Evolutionary conservation across 2,329 filamentous ascomycete species (phyloP), one percentile per base, ranked within the genome.

Genomic region (Aspergillus sp.): DNA sequence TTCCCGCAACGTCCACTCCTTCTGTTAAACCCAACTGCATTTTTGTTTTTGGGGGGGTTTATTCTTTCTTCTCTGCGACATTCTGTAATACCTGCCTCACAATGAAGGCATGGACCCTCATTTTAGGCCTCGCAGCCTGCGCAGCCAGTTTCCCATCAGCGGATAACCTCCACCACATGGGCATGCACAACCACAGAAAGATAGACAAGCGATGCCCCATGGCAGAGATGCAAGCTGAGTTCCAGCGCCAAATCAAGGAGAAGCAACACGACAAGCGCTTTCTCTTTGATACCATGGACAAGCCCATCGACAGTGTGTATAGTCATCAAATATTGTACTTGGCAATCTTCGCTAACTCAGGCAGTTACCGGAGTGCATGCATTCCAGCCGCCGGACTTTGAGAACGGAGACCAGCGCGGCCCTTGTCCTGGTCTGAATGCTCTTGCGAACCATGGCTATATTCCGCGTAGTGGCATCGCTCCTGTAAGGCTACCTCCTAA

Each of bases 381-480:
- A 13, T 79, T 77, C 58, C 69, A 73, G 9, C 69, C 76, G 1
- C 77, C 76, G 0, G 64, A 74, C 51, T 73, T 74, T 34, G 66
- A 68, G 4, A 65, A 65, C 9, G 76, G 75, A 13, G 77, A 78
- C 63, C 73, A 77, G 62, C 61, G 61, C n/a, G 57, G 57, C 6
- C 61, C 61, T n/a, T 63, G 61, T 17, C 61, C 61, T 1, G 61
- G 57, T 2, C 47, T 63, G 7, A 63, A 63, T 48, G 54, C 61
- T 19, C 54, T 63, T 6, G 61, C 61, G 17, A 63, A 63, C 45
- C 61, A 63, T n/a, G 61, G 61, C 28, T 63, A 63, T 45, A 58
- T 63, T 31, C 61, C 61, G 41, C 61, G 43, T 3, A 50, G 60
- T 23, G 61, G 61, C 74, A 77, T 54, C 80, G 79, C 62, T 78